Evolutionary conservation across 768 basidiomycete species (phyloP), one percentile per base, ranked within the genome.

Genomic region (Scleroderma citrinum): DNA sequence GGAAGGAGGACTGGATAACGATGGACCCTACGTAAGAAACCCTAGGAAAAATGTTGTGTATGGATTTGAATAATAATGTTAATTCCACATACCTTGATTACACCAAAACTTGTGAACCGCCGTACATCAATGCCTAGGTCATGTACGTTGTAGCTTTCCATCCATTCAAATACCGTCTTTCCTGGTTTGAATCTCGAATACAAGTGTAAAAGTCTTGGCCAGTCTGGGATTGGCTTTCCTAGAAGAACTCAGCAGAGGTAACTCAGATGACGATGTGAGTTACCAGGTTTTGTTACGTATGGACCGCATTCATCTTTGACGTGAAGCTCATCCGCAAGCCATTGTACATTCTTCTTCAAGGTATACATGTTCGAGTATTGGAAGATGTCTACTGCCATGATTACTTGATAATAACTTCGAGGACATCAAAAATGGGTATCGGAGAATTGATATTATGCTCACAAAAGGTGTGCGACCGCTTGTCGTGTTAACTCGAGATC

Each of bases 291-390:
- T 7, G 85, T 90, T 7, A 93, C 90, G 62, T 98, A 99, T 3
- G 85, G 79, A 3, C 90, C 93, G 65, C 95, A 99, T 71, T 99
- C 95, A 13, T 83, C 76, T 49, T 81, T 82, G 42, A 97, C 90
- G 59, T 91, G 86, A 3, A 75, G 67, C 61, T 94, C 91, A 44
- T 87, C 81, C 13, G 87, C 91, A 30, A 96, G 79, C 78, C 87
- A 91, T 57, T 92, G 84, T 20, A 96, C 81, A 52, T 83, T 85
- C 57, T 87, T 89, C 45, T 87, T 81, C 23, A 93, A 74, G 1
- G 92, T 92, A 63, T 99, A 99, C 84, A 95, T 92, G 66, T 98
- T 98, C 14, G 92, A 92, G 65, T 87, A 95, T 65, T 96, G 94
- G 65, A 99, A 99, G 38, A 98, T 91, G 69, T 99, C 96, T 47